These are phyloP conservation scores for Debaryomyces maramus DNA, from an alignment of 805 yeast species.

Conservation along the genomic window DNA sequence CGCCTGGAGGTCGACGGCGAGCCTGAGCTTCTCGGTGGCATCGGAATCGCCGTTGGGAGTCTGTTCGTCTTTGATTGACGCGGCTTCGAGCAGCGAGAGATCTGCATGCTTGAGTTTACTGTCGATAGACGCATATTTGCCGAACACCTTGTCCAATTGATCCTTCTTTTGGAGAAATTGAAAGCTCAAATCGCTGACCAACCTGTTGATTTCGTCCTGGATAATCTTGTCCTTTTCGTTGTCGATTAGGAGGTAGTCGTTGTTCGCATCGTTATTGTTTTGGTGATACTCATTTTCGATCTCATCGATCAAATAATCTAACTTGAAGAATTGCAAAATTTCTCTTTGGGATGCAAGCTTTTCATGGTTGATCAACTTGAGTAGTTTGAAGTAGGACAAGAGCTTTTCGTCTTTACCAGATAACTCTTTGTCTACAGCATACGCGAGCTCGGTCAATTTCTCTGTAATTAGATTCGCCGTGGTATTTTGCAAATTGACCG, in stretches of 20 bases:
- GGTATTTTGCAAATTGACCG: slow-evolving; percentile 32
- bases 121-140: neutral
- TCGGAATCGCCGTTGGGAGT: neutral
- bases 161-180: slow-evolving; percentile 34
- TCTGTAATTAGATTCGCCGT: slow-evolving; percentile 38
- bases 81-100: neutral
- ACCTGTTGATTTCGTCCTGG: slow-evolving; percentile 41
- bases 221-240: slow-evolving; percentile 26
- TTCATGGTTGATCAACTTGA: slow-evolving; percentile 21
- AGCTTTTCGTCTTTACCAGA: slow-evolving; percentile 36
- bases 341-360: slow-evolving; percentile 30
- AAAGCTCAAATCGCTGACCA: slow-evolving; percentile 39
- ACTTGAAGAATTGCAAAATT: slow-evolving; percentile 28
- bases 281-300: slow-evolving; percentile 11
- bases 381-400: slow-evolving; percentile 24
- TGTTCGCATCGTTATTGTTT: neutral
- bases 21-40: neutral
- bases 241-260: neutral
- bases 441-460: slow-evolving; percentile 39
- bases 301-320: slow-evolving; percentile 33
- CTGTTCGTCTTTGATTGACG: neutral
- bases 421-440: slow-evolving; percentile 38
- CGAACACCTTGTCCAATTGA: slow-evolving; percentile 20
- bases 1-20: neutral
- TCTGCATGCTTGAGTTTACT: neutral